A percentile compares a stretch with the other conserved stretches of the same genome.
Evolutionary conservation across 139 green algal species (phyloP).

Genomic region (Coccomyxa sp.): DNA sequence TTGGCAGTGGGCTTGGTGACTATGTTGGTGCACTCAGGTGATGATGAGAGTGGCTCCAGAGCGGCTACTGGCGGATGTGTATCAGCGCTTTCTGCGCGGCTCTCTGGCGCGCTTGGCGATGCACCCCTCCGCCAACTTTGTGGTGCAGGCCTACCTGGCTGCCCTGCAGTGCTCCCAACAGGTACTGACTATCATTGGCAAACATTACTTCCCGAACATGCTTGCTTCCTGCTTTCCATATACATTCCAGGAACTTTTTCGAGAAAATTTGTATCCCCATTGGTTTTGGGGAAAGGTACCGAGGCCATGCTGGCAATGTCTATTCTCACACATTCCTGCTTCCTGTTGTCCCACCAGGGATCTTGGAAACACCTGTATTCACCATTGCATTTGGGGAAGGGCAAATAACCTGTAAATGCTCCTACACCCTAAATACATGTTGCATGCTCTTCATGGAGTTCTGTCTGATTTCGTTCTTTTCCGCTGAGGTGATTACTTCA

Average conservation of each 20-base stretch:
- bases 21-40: slow-evolving; percentile 10
- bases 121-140: slow-evolving; percentile 72
- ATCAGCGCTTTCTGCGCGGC: slow-evolving; percentile 32
- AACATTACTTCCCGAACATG: no score
- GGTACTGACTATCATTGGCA: no score
- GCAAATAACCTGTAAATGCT: neutral
- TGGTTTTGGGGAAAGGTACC: no score
- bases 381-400: neutral
- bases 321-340: no score
- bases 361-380: neutral
- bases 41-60: slow-evolving; percentile 27
- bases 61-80: slow-evolving; percentile 37
- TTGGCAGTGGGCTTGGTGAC: no score
- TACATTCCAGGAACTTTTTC: no score
- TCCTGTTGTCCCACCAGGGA: neutral
- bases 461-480: no score
- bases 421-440: no score
- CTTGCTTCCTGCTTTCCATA: no score
- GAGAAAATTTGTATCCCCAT: no score
- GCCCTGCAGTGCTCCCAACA: slow-evolving; percentile 17
- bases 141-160: slow-evolving; percentile 58
- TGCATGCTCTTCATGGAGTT: neutral
- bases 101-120: slow-evolving; percentile 32
- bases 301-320: no score
- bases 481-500: neutral